Evolutionary conservation across 441 rosid genomes (phyloP).

Genomic region (Brassica hybrid): DNA sequence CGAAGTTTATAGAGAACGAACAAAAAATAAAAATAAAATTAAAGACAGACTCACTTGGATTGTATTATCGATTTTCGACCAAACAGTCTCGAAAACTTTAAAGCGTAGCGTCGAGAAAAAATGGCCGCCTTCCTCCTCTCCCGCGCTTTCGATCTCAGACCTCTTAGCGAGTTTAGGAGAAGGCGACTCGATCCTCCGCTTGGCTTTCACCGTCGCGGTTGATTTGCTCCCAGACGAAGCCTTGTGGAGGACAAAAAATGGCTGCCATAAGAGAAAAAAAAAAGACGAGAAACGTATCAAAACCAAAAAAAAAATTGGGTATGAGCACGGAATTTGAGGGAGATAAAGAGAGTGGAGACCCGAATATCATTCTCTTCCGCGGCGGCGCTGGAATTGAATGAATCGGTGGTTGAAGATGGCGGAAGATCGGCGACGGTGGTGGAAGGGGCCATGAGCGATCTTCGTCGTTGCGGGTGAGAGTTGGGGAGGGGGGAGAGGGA

Average conservation of each 20-base stretch:
- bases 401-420: conserved; percentile 36
- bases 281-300: too few relatives aligned
- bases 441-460: conserved; percentile 48
- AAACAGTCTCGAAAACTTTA: conserved; percentile 73
- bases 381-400: conserved; percentile 34
- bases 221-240: conserved; percentile 53
- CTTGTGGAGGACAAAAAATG: conserved; percentile 65
- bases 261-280: conserved; percentile 44
- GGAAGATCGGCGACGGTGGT: conserved; percentile 45
- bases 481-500: neutral
- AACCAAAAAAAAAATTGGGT: too few relatives aligned
- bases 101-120: conserved; percentile 42
- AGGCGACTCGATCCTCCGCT: conserved; percentile 62
- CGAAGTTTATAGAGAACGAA: neutral
- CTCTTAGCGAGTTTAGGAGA: conserved; percentile 45
- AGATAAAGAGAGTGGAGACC: conserved; percentile 36
- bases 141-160: conserved; percentile 42
- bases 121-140: conserved; percentile 41
- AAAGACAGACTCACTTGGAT: conserved; percentile 53
- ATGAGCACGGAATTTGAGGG: neutral
- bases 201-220: conserved; percentile 46
- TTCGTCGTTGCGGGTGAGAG: conserved; percentile 1
- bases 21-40: neutral
- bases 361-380: conserved; percentile 49
- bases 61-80: conserved; percentile 74